Evolutionary conservation across 768 basidiomycete species (phyloP).

Genomic region (Aureoboletus auriporus): DNA sequence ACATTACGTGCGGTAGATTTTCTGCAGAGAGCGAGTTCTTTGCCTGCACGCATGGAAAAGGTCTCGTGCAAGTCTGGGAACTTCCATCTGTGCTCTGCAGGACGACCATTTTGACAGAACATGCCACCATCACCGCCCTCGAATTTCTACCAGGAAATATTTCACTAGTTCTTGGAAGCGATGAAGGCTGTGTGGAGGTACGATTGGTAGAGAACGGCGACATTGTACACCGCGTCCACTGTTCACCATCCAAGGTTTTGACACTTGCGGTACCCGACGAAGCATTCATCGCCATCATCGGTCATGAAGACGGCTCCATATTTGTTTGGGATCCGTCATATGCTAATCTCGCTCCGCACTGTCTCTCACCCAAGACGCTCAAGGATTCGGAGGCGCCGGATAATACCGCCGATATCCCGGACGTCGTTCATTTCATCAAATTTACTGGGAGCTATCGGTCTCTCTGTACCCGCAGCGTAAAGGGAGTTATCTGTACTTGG

Average conservation of each 20-base stretch:
- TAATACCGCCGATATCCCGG: not conserved
- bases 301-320: conserved; percentile 11
- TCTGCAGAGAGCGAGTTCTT: conserved; percentile 11
- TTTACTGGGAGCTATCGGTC: conserved; percentile 5
- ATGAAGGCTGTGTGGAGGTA: conserved; percentile 10
- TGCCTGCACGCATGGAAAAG: conserved; percentile 14
- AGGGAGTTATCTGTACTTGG: conserved; percentile 14
- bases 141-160: conserved; percentile 11
- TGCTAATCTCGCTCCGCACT: conserved; percentile 1
- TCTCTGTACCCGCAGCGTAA: conserved; percentile 9
- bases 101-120: conserved; percentile 8
- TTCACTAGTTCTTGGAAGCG: conserved; percentile 9
- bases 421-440: conserved; percentile 10
- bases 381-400: not conserved
- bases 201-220: conserved; percentile 13
- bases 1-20: conserved; percentile 11
- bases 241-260: conserved; percentile 6
- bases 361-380: not conserved
- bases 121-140: conserved; percentile 8
- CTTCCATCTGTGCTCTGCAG: conserved; percentile 7
- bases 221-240: conserved; percentile 3
- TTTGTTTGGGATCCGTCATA: conserved; percentile 15
- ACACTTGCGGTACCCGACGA: conserved; percentile 10
- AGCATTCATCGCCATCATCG: conserved; percentile 9
- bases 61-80: conserved; percentile 18